Conservation (phyloP, 1,139 yeast genomes). For the Yamadazyma sp. region DNA sequence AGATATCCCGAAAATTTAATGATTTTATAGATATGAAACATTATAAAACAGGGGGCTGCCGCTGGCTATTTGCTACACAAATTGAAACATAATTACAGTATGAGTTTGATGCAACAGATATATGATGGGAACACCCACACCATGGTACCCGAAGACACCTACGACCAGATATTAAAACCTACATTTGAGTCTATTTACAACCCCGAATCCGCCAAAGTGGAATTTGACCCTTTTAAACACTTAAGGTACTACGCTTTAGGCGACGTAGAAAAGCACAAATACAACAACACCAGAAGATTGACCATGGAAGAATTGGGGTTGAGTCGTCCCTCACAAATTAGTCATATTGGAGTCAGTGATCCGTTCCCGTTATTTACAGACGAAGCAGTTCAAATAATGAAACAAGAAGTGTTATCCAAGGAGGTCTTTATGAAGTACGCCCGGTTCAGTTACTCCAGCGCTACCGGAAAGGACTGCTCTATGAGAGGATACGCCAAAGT, state of each 20-base stretch:
- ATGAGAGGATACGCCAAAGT: constrained; percentile 50
- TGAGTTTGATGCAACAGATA: constrained; percentile 2
- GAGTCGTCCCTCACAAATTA: constrained; percentile 37
- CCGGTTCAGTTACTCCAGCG: constrained; percentile 31
- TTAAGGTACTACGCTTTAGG: constrained; percentile 37
- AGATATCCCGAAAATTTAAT: not conserved
- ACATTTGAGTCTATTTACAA: constrained; percentile 7
- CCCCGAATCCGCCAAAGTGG: constrained; percentile 4
- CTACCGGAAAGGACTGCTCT: constrained; percentile 47
- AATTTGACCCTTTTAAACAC: constrained; percentile 47
- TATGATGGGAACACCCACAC: constrained; percentile 1
- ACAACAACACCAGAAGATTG: constrained; percentile 36
- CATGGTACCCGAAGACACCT: constrained; percentile 10
- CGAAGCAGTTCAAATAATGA: constrained; percentile 57
- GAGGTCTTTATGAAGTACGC: constrained; percentile 47
- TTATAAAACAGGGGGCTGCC: not conserved
- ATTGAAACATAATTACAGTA: not conserved
- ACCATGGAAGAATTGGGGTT: constrained; percentile 51
- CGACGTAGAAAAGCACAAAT: constrained; percentile 23
- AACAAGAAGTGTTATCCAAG: constrained; percentile 46
- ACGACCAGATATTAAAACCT: constrained; percentile 9
- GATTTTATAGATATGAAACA: not conserved
- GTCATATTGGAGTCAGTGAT: constrained; percentile 52
- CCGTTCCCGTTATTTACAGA: constrained; percentile 60
- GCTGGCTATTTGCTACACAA: not conserved